phyloP scores from a whole-genome alignment of 108 stramenopile species.

The Cyclotella baltica region DNA sequence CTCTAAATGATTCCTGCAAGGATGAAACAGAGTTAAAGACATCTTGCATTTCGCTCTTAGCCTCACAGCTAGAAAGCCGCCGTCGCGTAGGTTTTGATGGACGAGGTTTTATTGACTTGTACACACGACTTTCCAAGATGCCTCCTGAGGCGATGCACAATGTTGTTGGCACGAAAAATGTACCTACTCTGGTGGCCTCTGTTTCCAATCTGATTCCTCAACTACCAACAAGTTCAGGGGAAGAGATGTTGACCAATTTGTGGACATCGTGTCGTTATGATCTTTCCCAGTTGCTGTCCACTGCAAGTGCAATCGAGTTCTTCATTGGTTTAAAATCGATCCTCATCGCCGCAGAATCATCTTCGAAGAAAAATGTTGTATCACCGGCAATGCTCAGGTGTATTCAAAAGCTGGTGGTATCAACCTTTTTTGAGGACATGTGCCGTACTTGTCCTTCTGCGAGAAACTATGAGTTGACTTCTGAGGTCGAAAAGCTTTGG shows the following conservation, averaged over 20 bases:
- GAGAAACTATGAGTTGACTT: neutral
- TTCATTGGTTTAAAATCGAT: conserved; percentile 33
- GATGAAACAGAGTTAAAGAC: conserved; percentile 33
- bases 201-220: conserved; percentile 57
- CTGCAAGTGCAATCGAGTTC: conserved; percentile 33
- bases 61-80: conserved; percentile 71
- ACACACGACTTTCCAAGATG: conserved; percentile 57
- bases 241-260: conserved; percentile 43
- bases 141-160: conserved; percentile 31
- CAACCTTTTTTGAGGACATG: conserved; percentile 53
- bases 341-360: conserved; percentile 27
- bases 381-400: conserved; percentile 60
- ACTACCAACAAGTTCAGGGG: conserved; percentile 58
- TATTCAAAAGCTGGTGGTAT: conserved; percentile 50
- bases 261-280: conserved; percentile 50
- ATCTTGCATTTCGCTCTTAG: conserved; percentile 58
- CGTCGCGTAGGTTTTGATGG: conserved; percentile 74
- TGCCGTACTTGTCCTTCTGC: conserved; percentile 28
- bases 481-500: conserved; percentile 25
- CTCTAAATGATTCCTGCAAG: conserved; percentile 22
- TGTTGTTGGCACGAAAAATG: conserved; percentile 36
- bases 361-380: conserved; percentile 39
- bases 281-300: neutral
- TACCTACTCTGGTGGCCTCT: conserved; percentile 45
- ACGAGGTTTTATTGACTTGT: conserved; percentile 66